These are phyloP conservation scores for Cryptococcus sp. DNA, from an alignment of 1,284 basidiomycete species.

Conservation along the genomic window DNA sequence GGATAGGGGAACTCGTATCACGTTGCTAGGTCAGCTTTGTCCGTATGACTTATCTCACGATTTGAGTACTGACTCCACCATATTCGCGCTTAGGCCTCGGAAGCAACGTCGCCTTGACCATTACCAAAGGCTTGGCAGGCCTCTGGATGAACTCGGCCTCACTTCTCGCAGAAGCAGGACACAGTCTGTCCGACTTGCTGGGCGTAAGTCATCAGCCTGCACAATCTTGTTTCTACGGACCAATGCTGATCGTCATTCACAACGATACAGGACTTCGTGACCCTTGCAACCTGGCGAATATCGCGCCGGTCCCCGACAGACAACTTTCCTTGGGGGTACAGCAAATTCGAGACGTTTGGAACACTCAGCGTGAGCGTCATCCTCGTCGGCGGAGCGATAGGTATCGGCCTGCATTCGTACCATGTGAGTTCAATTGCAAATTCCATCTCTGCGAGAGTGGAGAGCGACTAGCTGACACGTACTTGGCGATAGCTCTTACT, in stretches of 20 bases:
- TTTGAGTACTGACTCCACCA: neutral
- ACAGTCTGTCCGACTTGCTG: conserved; percentile 76
- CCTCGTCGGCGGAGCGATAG: conserved; percentile 78
- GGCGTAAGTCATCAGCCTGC: conserved; percentile 29
- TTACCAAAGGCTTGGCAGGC: conserved; percentile 79
- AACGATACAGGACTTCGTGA: conserved; percentile 72
- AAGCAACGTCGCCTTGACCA: conserved; percentile 79
- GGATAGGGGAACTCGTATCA: conserved; percentile 80
- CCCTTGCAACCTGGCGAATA: conserved; percentile 86
- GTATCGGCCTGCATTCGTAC: conserved; percentile 92
- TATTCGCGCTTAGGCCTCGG: conserved; percentile 64
- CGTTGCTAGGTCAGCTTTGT: conserved; percentile 60
- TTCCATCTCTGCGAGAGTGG: neutral
- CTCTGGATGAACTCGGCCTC: conserved; percentile 84
- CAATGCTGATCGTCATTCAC: neutral
- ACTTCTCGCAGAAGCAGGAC: conserved; percentile 90
- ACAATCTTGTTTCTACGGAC: neutral
- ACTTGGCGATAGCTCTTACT: conserved; percentile 38
- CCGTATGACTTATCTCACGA: neutral
- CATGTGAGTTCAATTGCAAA: too few species aligned
- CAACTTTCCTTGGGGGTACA: conserved; percentile 65
- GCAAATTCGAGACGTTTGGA: conserved; percentile 92
- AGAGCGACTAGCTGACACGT: neutral
- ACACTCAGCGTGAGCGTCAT: conserved; percentile 81
- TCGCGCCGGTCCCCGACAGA: conserved; percentile 75